Conservation (phyloP, 352 stramenopile genomes). For the Pythium pyrilobum region DNA sequence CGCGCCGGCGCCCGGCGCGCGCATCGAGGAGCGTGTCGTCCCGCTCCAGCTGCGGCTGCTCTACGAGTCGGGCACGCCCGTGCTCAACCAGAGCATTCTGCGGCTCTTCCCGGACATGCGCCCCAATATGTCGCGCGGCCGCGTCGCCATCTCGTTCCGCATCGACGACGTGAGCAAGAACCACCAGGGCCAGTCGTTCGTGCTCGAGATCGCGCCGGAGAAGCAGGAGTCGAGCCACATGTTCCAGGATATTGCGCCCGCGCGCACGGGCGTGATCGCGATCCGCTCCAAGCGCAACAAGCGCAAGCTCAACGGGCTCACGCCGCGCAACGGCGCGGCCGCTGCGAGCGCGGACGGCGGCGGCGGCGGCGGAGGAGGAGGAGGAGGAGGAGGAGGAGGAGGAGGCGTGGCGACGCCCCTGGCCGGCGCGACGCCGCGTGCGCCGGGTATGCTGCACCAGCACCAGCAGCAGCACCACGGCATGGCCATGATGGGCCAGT, state of each 20-base stretch:
- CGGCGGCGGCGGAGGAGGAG: background rate
- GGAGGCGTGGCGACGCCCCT: background rate
- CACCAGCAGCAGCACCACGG: background rate
- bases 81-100: conserved; percentile 91
- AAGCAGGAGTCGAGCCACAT: conserved; percentile 74
- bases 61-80: conserved; percentile 80
- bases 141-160: conserved; percentile 87
- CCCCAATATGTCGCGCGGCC: conserved; percentile 84
- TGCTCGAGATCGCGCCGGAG: conserved; percentile 87
- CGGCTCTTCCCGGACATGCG: conserved; percentile 80
- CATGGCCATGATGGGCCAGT: conserved; percentile 14
- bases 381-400: background rate
- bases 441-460: conserved; percentile 1
- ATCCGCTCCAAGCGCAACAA: conserved; percentile 96
- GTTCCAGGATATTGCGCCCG: conserved; percentile 89
- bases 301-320: conserved; percentile 55
- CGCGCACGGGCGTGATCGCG: conserved; percentile 83
- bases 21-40: conserved; percentile 74
- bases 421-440: conserved; percentile 1
- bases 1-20: conserved; percentile 51
- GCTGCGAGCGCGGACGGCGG: background rate
- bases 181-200: conserved; percentile 94
- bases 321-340: conserved; percentile 15
- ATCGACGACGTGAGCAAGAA: conserved; percentile 98
- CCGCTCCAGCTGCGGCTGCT: conserved; percentile 65